These are phyloP conservation scores for Pistacia integerrima DNA, from an alignment of 345 rosid species.

Conservation along the genomic window DNA sequence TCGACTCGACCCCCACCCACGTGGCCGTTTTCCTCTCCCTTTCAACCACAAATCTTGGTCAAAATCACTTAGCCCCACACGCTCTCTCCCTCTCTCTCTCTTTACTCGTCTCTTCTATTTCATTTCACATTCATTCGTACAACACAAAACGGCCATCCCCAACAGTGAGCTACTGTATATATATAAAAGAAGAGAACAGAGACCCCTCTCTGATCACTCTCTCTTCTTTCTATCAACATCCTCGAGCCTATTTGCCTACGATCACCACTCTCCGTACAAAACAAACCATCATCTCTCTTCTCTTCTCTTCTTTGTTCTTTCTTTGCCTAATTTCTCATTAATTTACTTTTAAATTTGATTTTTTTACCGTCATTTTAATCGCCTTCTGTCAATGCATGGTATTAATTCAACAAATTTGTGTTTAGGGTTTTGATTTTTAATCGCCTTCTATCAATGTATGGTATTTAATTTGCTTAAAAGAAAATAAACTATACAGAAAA, in stretches of 20 bases:
- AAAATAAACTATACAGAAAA: too few species aligned
- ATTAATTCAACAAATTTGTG: too few species aligned
- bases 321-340: not conserved
- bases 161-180: not conserved
- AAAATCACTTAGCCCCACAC: constrained; percentile 17
- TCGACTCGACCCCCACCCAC: constrained; percentile 1
- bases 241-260: constrained; percentile 1
- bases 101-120: constrained; percentile 1
- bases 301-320: not conserved
- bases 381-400: too few species aligned
- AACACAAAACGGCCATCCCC: not conserved
- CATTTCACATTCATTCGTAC: not conserved
- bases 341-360: not conserved
- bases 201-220: not conserved
- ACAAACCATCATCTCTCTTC: not conserved
- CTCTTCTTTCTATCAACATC: constrained; percentile 15
- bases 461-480: too few species aligned
- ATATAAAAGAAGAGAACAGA: too few species aligned
- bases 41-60: constrained; percentile 29
- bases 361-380: too few species aligned
- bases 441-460: too few species aligned
- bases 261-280: not conserved
- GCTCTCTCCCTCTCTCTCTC: not conserved
- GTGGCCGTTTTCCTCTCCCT: constrained; percentile 13
- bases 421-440: too few species aligned